These are phyloP conservation scores for Marchantia paleacea DNA, from an alignment of 225 moss, liverwort and hornwort species.

Conservation along the genomic window DNA sequence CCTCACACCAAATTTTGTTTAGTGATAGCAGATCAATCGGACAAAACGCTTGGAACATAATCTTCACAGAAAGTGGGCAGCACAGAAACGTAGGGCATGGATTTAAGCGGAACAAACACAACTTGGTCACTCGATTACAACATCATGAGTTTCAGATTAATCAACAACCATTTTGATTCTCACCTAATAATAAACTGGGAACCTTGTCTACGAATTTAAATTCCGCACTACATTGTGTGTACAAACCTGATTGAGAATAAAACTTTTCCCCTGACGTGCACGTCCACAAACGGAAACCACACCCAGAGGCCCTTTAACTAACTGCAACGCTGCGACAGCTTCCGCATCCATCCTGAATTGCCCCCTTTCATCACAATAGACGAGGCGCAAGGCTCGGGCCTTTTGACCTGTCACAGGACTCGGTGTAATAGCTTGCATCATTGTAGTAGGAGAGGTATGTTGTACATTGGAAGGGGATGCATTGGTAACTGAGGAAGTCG, in stretches of 20 bases:
- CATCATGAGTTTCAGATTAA: too few relatives aligned
- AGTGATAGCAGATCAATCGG: too few relatives aligned
- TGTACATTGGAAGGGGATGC: background rate
- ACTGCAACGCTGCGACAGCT: constrained; percentile 82
- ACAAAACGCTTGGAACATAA: too few relatives aligned
- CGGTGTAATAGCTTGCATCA: constrained; percentile 6
- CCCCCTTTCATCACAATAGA: constrained; percentile 84
- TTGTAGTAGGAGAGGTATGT: background rate
- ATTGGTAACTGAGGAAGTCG: constrained; percentile 15
- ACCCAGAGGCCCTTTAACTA: constrained; percentile 94
- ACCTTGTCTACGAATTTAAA: too few relatives aligned
- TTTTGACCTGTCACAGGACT: constrained; percentile 22
- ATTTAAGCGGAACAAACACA: too few relatives aligned
- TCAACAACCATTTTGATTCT: too few relatives aligned
- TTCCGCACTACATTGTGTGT: too few relatives aligned
- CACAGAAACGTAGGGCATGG: too few relatives aligned
- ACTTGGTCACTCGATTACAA: too few relatives aligned
- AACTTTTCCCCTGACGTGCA: constrained; percentile 96
- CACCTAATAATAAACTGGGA: too few relatives aligned
- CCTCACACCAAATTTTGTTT: too few relatives aligned
- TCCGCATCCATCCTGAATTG: constrained; percentile 98
- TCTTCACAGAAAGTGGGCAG: too few relatives aligned
- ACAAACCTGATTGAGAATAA: constrained; percentile 85
- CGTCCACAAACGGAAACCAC: constrained; percentile 95
- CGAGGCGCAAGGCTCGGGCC: constrained; percentile 78